A percentile compares a stretch with the other conserved stretches of the same genome.
Conservation (phyloP, 768 basidiomycete species). For the Hysterangium stoloniferum region DNA sequence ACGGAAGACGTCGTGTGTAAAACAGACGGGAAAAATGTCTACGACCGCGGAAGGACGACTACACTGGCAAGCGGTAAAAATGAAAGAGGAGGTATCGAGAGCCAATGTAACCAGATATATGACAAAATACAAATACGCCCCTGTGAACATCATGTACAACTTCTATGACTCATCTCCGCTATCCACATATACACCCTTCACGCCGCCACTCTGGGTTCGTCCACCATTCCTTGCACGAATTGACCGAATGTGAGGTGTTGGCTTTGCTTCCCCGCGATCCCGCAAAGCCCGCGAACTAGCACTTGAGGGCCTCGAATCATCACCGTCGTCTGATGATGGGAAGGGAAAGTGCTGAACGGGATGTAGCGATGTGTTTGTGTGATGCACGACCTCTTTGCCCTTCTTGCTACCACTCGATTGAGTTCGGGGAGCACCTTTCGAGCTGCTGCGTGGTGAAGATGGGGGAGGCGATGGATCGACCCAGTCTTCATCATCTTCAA, state of each 20-base stretch:
- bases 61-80: neutral
- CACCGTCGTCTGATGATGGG: constrained; percentile 32
- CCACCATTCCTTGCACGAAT: constrained; percentile 73
- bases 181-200: constrained; percentile 46
- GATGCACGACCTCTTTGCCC: neutral
- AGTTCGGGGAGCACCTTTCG: neutral
- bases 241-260: constrained; percentile 56
- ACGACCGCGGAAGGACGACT: neutral
- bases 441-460: constrained; percentile 18
- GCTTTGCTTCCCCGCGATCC: constrained; percentile 10
- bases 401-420: constrained; percentile 3
- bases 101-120: neutral
- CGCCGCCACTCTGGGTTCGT: constrained; percentile 80
- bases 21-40: neutral
- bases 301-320: neutral
- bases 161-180: constrained; percentile 1
- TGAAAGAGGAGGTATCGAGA: neutral
- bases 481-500: constrained; percentile 41
- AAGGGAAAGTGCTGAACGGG: constrained; percentile 50
- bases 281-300: constrained; percentile 5
- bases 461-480: constrained; percentile 54
- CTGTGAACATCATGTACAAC: neutral
- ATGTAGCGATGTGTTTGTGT: constrained; percentile 19
- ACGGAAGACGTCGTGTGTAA: neutral
- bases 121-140: neutral